Evolutionary conservation across 2,329 filamentous ascomycete species (phyloP), one percentile per base, ranked within the genome.

Genomic region (Botryotinia calthae): DNA sequence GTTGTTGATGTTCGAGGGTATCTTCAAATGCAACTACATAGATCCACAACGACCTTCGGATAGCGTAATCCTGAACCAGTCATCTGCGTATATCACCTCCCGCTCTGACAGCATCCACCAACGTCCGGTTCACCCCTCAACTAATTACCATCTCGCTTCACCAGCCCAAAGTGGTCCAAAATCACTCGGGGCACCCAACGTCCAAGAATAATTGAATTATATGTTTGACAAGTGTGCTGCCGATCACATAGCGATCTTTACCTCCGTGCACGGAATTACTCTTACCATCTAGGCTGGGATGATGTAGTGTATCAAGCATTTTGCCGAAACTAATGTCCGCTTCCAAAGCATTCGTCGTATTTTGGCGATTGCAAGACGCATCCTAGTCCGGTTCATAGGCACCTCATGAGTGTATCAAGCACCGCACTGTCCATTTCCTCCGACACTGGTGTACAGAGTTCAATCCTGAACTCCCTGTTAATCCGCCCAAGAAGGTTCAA

Each of bases 401-500:
- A 42, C 9, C 12, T n/a, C 34, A 61, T 16, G 18, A 28, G 31
- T 42, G 22, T 42, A 22, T n/a, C 48, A 44, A 28, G 16, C 37
- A 16, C 54, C n/a, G 6, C 8, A 56, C 2, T 31, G 2, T 40
- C 4, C 4, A 56, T 28, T 37, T 18, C 34, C 9, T 42, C n/a
- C 46, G 14, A n/a, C 18, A 31, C 20, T 20, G 4, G 18, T 20
- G 48, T 22, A 44, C 8, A 22, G 22, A 28, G 48, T 20, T 68
- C 76, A 92, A 79, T 92, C 89, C 71, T 88, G 79, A 61, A 89
- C 84, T 62, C 85, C 84, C 78, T 87, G 88, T 62, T 84, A 84
- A 76, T 90, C 88, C 20, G 86, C 86, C 90, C 90, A 92, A 12
- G 88, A 90, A 20, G 90, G 89, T 74, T 86, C 82, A 48, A 91